A percentile compares a stretch with the other conserved stretches of the same genome.
Evolutionary conservation across 371 early-diverging fungal species (phyloP).

Genomic region (Mucor sp.): DNA sequence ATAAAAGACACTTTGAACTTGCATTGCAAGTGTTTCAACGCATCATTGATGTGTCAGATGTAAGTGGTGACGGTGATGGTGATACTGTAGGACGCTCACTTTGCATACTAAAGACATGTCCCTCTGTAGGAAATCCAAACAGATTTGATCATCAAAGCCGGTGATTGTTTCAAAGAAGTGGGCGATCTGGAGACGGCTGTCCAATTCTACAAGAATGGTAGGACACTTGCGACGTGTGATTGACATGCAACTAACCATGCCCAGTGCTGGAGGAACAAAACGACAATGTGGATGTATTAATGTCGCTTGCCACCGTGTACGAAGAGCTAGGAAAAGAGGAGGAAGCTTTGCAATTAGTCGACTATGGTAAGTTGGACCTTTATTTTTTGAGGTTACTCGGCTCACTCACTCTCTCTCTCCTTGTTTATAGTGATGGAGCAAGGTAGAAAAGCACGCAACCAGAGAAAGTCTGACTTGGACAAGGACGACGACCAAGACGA

Average conservation of each 20-base stretch:
- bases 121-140: conserved; percentile 45
- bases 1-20: conserved; percentile 63
- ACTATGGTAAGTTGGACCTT: conserved; percentile 54
- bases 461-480: conserved; percentile 9
- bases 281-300: conserved; percentile 71
- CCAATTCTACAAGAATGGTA: conserved; percentile 57
- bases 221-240: not conserved
- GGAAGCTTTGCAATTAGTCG: conserved; percentile 66
- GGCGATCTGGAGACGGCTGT: conserved; percentile 69
- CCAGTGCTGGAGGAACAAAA: conserved; percentile 56
- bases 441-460: conserved; percentile 28
- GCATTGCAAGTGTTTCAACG: conserved; percentile 67
- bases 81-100: not conserved
- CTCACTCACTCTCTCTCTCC: not conserved
- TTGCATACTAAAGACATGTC: not conserved
- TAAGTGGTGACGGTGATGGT: conserved; percentile 23
- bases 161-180: conserved; percentile 70
- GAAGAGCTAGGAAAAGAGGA: conserved; percentile 83
- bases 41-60: conserved; percentile 59
- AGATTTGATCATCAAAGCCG: conserved; percentile 58
- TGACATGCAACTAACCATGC: not conserved
- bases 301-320: conserved; percentile 81
- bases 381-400: too few relatives aligned
- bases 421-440: conserved; percentile 42
- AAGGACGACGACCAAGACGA: not conserved